Evolutionary conservation across 768 basidiomycete genomes (phyloP), one percentile per base, ranked within the genome.

Genomic region (Russula emetica): DNA sequence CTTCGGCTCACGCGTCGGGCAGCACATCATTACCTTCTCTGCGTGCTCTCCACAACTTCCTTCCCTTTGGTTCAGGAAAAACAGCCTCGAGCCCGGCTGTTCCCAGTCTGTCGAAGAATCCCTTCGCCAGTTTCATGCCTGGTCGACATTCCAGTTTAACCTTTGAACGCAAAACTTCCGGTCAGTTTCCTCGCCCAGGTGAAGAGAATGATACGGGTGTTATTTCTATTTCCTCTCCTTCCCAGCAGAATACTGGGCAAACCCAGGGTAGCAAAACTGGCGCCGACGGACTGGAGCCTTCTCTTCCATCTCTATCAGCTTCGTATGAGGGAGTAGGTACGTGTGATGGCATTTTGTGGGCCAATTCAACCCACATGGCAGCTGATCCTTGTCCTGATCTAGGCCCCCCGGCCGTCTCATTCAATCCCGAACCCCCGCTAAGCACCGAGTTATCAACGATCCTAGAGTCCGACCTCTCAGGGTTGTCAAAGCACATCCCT

Each of bases 381-480:
- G n/a, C n/a, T n/a, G n/a, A n/a, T n/a, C n/a, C n/a, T n/a, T n/a
- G n/a, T n/a, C n/a, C n/a, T n/a, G n/a, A n/a, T n/a, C n/a, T n/a
- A n/a, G n/a, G n/a, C n/a, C n/a, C n/a, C n/a, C n/a, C n/a, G n/a
- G n/a, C 64, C 36, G 58, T 66, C 45, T 55, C 58, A 10, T 65
- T 62, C 58, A 59, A 62, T 5, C 67, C 66, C 18, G 63, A 65
- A 0, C 63, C 63, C 9, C 69, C 67, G 36, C 54, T 69, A 24
- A 69, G 67, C 16, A 79, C 80, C 3, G 88, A 90, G 64, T 76
- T 91, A 42, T 90, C 88, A 9, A 89, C 86, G 13, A 91, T 91
- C 61, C 78, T 90, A 13, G 88, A 91, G 72, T 84, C 85, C 4
- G 88, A 91, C 67, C 86, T 80, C 28, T 91, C 88, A 32, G 84